Conservation (phyloP, 1,284 basidiomycete genomes). For the Ganoderma lingzhi region DNA sequence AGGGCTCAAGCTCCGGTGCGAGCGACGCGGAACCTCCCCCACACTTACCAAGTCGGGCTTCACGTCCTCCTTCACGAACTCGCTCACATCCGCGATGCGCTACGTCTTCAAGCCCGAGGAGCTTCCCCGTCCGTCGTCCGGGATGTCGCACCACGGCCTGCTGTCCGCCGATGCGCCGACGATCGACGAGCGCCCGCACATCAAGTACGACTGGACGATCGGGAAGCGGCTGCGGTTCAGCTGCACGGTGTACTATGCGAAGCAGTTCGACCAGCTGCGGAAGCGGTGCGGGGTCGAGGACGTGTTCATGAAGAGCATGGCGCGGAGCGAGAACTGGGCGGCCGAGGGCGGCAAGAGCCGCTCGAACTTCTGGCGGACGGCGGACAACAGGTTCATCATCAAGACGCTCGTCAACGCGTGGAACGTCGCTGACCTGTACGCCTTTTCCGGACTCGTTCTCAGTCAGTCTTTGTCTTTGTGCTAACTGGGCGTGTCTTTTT, state of each 20-base stretch:
- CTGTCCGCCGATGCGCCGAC: conserved; percentile 47
- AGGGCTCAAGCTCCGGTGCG: background rate
- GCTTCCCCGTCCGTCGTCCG: conserved; percentile 35
- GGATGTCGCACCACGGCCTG: conserved; percentile 32
- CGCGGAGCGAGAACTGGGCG: conserved; percentile 69
- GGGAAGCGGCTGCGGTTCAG: conserved; percentile 77
- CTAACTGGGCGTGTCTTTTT: conserved; percentile 14
- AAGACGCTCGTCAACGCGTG: conserved; percentile 85
- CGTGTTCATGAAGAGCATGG: conserved; percentile 66
- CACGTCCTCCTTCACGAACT: conserved; percentile 56
- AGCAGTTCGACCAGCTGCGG: conserved; percentile 75
- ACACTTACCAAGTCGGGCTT: conserved; percentile 42
- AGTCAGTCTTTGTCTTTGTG: background rate
- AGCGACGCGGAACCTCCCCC: conserved; percentile 16
- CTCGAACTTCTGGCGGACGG: conserved; percentile 82
- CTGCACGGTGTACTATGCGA: conserved; percentile 83
- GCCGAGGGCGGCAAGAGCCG: conserved; percentile 78
- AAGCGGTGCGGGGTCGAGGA: conserved; percentile 73
- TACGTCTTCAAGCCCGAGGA: conserved; percentile 56
- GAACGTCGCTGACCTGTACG: conserved; percentile 85
- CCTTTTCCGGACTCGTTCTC: conserved; percentile 26
- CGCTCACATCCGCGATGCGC: conserved; percentile 64
- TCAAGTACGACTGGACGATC: conserved; percentile 82
- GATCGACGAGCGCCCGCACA: conserved; percentile 76
- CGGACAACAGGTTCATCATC: conserved; percentile 79